phyloP scores from a whole-genome alignment of 495 filamentous ascomycete species.

The Aspergillus leporis region DNA sequence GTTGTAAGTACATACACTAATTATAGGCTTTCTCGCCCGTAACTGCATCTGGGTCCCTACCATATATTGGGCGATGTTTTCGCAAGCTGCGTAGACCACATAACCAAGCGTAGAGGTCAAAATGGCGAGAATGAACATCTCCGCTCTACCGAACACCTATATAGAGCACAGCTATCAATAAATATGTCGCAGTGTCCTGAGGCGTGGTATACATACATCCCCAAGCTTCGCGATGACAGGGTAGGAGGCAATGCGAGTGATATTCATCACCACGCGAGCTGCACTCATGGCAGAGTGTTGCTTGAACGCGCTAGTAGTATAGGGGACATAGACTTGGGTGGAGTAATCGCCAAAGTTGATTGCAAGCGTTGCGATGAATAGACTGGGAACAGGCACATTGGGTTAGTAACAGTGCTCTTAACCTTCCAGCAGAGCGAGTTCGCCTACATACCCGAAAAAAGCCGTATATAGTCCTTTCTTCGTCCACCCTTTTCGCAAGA shows the following conservation, averaged over 20 bases:
- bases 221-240: slow-evolving; percentile 29
- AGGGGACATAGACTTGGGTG: slow-evolving; percentile 24
- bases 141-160: slow-evolving; percentile 24
- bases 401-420: neutral
- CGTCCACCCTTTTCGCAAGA: slow-evolving; percentile 25
- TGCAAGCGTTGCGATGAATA: slow-evolving; percentile 26
- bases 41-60: slow-evolving; percentile 7
- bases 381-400: neutral
- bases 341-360: slow-evolving; percentile 29
- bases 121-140: slow-evolving; percentile 29
- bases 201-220: slow-evolving; percentile 12
- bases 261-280: slow-evolving; percentile 27
- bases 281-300: slow-evolving; percentile 30
- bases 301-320: slow-evolving; percentile 26
- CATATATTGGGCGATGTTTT: slow-evolving; percentile 26
- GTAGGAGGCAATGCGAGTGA: slow-evolving; percentile 26
- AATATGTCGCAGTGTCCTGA: neutral
- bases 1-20: neutral
- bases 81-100: slow-evolving; percentile 24
- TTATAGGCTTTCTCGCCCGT: neutral
- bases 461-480: slow-evolving; percentile 23
- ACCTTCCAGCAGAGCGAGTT: neutral
- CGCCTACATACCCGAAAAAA: slow-evolving; percentile 19
- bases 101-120: slow-evolving; percentile 16
- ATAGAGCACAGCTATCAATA: neutral